phyloP scores from a whole-genome alignment of 176 grass and related monocot species.

The Melocanna baccifera region DNA sequence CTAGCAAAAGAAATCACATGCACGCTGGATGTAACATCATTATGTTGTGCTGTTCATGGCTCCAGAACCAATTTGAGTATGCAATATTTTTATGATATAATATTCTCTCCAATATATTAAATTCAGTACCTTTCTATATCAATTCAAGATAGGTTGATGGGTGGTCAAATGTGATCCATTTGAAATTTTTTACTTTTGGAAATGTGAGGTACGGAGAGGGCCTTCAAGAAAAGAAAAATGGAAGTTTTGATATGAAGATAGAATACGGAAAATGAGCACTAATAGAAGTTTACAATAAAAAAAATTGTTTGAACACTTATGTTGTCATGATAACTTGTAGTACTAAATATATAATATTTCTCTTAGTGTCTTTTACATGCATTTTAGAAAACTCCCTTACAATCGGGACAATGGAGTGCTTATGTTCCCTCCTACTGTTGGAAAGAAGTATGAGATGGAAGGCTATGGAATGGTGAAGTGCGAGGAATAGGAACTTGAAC shows the following conservation, averaged over 20 bases:
- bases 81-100: background rate
- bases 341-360: slow-evolving; percentile 7
- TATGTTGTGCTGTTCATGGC: background rate
- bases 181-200: background rate
- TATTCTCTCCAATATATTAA: background rate
- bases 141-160: background rate
- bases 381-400: background rate
- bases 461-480: background rate
- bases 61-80: slow-evolving; percentile 1
- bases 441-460: slow-evolving; percentile 17
- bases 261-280: background rate
- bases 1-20: background rate
- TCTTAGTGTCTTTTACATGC: background rate
- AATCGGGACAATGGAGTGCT: background rate
- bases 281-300: background rate
- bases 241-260: background rate
- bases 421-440: background rate
- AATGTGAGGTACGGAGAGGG: background rate
- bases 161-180: slow-evolving; percentile 3
- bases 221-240: background rate
- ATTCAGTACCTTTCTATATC: background rate
- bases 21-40: slow-evolving; percentile 10
- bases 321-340: background rate
- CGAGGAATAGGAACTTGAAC: background rate
- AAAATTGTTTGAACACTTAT: background rate